Percentiles rank a stretch among this genome's conserved stretches.
Evolutionary conservation across 805 yeast genomes (phyloP).

Genomic region (Saccharomycopsis fodiens): DNA sequence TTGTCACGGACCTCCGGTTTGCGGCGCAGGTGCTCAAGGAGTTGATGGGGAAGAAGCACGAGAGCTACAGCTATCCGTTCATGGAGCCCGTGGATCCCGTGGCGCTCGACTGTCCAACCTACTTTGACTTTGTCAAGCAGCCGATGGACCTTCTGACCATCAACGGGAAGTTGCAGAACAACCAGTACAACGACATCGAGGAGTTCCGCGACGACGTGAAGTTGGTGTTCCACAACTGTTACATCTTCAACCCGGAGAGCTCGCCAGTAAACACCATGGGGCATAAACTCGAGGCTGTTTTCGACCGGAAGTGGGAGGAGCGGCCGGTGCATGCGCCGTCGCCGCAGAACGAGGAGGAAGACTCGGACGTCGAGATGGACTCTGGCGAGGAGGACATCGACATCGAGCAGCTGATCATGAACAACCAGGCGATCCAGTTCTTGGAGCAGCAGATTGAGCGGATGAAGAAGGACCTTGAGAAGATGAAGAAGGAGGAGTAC

Average conservation of each 20-base stretch:
- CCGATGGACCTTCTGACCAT: constrained; percentile 96
- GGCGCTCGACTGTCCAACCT: constrained; percentile 86
- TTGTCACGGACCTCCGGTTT: constrained; percentile 81
- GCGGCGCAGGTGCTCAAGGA: constrained; percentile 80
- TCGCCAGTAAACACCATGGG: constrained; percentile 96
- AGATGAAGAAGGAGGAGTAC: constrained; percentile 71
- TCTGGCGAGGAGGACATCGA: constrained; percentile 47
- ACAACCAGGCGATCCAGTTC: constrained; percentile 85
- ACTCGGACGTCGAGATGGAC: constrained; percentile 28
- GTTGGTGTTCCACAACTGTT: constrained; percentile 82
- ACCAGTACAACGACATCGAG: constrained; percentile 82
- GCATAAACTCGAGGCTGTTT: constrained; percentile 77
- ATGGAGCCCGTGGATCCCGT: constrained; percentile 92
- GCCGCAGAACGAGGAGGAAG: constrained; percentile 39
- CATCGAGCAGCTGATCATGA: constrained; percentile 54
- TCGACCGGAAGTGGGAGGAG: constrained; percentile 83
- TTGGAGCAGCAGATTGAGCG: constrained; percentile 79
- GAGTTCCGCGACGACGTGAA: constrained; percentile 80
- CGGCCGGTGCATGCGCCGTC: constrained; percentile 66
- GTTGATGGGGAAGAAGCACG: constrained; percentile 73
- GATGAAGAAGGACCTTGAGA: constrained; percentile 79
- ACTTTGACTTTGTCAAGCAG: constrained; percentile 73
- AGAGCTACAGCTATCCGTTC: constrained; percentile 81
- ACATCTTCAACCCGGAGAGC: constrained; percentile 92
- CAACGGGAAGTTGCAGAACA: constrained; percentile 70